phyloP scores from a whole-genome alignment of 805 yeast genomes.

The Candida arabinofermentans region DNA sequence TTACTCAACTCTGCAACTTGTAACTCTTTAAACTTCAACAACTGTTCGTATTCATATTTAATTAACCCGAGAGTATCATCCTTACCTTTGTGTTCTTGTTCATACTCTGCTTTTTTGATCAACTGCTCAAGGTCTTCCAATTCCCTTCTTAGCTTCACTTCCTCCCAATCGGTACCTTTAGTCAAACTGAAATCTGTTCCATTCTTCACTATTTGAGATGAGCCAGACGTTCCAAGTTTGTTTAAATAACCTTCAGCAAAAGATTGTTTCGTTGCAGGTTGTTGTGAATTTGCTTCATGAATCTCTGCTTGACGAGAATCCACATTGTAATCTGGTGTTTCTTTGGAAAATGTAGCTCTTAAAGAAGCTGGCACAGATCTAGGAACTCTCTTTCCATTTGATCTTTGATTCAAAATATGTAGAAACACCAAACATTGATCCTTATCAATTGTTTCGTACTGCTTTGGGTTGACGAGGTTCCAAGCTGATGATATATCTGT shows the following conservation, averaged over 20 bases:
- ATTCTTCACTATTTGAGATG: slow-evolving; percentile 25
- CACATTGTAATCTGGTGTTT: slow-evolving; percentile 68
- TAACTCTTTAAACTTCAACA: slow-evolving; percentile 71
- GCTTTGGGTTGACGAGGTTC: slow-evolving; percentile 91
- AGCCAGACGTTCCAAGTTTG: slow-evolving; percentile 49
- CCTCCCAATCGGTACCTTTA: slow-evolving; percentile 90
- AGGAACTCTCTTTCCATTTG: slow-evolving; percentile 77
- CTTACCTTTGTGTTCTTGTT: slow-evolving; percentile 33
- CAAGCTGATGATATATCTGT: slow-evolving; percentile 88
- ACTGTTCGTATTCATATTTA: slow-evolving; percentile 72
- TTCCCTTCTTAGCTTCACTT: slow-evolving; percentile 75
- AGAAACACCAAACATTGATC: slow-evolving; percentile 88
- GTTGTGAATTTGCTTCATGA: slow-evolving; percentile 5
- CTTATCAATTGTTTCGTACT: slow-evolving; percentile 81
- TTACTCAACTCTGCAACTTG: slow-evolving; percentile 41
- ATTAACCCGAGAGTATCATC: slow-evolving; percentile 29
- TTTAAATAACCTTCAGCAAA: slow-evolving; percentile 55
- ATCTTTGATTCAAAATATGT: slow-evolving; percentile 86
- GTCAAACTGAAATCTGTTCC: slow-evolving; percentile 74
- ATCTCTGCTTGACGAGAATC: slow-evolving; percentile 45
- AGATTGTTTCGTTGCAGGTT: slow-evolving; percentile 25
- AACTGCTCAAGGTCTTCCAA: slow-evolving; percentile 69
- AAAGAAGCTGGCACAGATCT: slow-evolving; percentile 91
- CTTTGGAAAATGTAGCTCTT: slow-evolving; percentile 87
- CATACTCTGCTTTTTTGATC: slow-evolving; percentile 52